Evolutionary conservation across 73 alveolate species (phyloP).

Genomic region (Halteria grandinella): DNA sequence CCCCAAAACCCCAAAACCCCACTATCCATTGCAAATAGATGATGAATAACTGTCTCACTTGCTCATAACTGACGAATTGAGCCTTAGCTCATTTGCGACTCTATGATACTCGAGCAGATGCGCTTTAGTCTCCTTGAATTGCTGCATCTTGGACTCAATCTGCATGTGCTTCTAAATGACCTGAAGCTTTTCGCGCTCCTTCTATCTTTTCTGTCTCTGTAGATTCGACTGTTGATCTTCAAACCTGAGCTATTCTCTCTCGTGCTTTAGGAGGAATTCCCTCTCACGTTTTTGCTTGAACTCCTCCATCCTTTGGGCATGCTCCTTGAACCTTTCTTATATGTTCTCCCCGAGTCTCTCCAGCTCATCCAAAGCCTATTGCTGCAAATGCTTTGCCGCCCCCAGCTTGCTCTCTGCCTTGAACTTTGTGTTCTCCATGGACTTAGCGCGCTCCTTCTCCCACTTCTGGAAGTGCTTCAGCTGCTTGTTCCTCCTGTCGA

Average conservation of each 20-base stretch:
- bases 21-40: too few relatives aligned
- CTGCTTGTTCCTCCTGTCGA: conserved; percentile 6
- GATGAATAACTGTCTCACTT: too few relatives aligned
- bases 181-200: background rate
- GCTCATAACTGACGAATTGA: too few relatives aligned
- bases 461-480: background rate
- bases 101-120: conserved; percentile 36
- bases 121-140: conserved; percentile 6
- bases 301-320: conserved; percentile 12
- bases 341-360: background rate
- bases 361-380: conserved; percentile 17
- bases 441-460: conserved; percentile 29
- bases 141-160: background rate
- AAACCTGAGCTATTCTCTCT: conserved; percentile 20
- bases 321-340: conserved; percentile 1
- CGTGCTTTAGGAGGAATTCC: conserved; percentile 12
- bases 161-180: conserved; percentile 13
- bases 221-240: conserved; percentile 23
- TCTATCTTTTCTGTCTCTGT: background rate
- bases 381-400: background rate
- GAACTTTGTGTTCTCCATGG: background rate
- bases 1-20: too few relatives aligned
- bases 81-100: conserved; percentile 46
- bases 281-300: background rate
- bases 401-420: conserved; percentile 17